Conservation (phyloP, 805 yeast genomes). For the baker's yeast (Saccharomyces cerevisiae) region DNA sequence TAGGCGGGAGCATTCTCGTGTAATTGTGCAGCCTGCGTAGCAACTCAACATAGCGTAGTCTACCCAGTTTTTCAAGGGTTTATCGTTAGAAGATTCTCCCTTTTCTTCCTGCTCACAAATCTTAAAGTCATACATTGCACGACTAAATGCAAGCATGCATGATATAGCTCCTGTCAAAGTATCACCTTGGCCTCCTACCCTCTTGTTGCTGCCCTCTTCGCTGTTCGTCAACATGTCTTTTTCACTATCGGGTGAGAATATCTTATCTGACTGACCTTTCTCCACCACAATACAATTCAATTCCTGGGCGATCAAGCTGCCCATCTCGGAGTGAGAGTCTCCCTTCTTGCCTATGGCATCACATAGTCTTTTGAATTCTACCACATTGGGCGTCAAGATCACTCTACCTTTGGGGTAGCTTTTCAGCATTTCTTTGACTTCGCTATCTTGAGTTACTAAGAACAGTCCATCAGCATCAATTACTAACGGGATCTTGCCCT, state of each 20-base stretch:
- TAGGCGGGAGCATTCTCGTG: slow-evolving; percentile 52
- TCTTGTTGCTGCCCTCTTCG: slow-evolving; percentile 56
- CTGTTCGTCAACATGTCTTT: slow-evolving; percentile 36
- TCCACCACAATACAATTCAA: slow-evolving; percentile 37
- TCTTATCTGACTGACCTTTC: slow-evolving; percentile 64
- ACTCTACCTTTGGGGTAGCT: slow-evolving; percentile 47
- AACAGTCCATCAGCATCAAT: slow-evolving; percentile 87
- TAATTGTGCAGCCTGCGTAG: slow-evolving; percentile 61
- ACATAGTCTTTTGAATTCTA: slow-evolving; percentile 67
- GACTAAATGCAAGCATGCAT: slow-evolving; percentile 72
- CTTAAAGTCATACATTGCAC: slow-evolving; percentile 47
- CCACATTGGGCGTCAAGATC: slow-evolving; percentile 80
- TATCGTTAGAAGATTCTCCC: slow-evolving; percentile 19
- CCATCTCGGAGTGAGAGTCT: slow-evolving; percentile 13
- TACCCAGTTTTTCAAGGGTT: slow-evolving; percentile 24
- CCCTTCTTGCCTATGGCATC: slow-evolving; percentile 35
- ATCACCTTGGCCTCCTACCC: slow-evolving; percentile 98
- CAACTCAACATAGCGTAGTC: slow-evolving; percentile 45
- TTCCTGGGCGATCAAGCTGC: slow-evolving; percentile 21
- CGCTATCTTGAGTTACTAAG: slow-evolving; percentile 40
- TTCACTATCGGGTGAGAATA: slow-evolving; percentile 41
- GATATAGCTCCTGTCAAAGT: slow-evolving; percentile 82
- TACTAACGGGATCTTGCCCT: slow-evolving; percentile 58
- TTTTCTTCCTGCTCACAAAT: slow-evolving; percentile 47
- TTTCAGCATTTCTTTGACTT: slow-evolving; percentile 33